phyloP scores from a whole-genome alignment of 1,284 basidiomycete genomes.

The Pseudozyma sp. region DNA sequence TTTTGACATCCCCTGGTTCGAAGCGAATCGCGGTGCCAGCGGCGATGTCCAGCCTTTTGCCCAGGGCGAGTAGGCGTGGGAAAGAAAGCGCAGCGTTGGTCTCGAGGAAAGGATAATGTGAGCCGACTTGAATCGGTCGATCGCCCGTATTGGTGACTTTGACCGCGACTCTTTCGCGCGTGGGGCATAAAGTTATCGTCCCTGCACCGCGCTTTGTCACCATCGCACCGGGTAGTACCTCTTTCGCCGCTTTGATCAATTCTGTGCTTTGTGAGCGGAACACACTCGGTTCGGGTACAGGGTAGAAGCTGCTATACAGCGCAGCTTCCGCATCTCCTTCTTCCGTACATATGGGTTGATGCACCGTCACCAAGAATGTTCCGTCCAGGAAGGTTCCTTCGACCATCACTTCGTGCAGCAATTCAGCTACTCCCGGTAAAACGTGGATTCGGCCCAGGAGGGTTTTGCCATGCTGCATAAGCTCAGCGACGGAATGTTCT shows the following conservation, averaged over 20 bases:
- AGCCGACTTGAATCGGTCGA: constrained; percentile 82
- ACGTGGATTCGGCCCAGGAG: constrained; percentile 91
- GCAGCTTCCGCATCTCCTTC: constrained; percentile 82
- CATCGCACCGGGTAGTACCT: constrained; percentile 52
- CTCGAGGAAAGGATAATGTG: constrained; percentile 86
- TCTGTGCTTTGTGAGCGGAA: constrained; percentile 21
- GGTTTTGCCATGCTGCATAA: constrained; percentile 82
- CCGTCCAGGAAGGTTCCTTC: constrained; percentile 67
- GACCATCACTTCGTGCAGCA: constrained; percentile 69
- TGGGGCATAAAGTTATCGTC: constrained; percentile 80
- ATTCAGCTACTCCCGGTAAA: constrained; percentile 74
- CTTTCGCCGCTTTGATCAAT: constrained; percentile 10
- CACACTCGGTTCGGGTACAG: constrained; percentile 77
- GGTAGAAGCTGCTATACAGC: constrained; percentile 91
- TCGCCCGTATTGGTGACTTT: constrained; percentile 92
- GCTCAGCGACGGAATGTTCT: constrained; percentile 82
- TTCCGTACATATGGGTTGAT: constrained; percentile 84
- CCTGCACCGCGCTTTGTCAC: constrained; percentile 50
- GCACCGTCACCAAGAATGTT: constrained; percentile 70
- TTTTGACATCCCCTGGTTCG: constrained; percentile 90
- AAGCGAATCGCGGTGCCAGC: constrained; percentile 96
- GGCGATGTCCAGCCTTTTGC: constrained; percentile 88
- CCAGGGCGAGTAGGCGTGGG: constrained; percentile 83
- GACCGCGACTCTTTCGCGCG: constrained; percentile 78
- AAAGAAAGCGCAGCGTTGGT: constrained; percentile 85